phyloP scores from a whole-genome alignment of 2,329 filamentous ascomycete species.

The Fusarium armeniacum region DNA sequence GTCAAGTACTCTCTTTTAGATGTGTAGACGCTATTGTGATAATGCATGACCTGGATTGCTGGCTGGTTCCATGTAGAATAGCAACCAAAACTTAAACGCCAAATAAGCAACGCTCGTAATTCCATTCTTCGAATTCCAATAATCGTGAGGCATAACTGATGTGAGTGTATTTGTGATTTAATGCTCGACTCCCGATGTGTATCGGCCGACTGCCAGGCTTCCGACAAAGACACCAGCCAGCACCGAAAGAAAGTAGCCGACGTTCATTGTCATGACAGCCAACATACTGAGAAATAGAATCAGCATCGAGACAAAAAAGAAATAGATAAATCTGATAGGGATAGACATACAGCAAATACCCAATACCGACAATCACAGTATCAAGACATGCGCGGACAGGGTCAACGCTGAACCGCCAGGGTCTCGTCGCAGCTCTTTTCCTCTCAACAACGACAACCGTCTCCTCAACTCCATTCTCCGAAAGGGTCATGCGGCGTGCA shows the following conservation, averaged over 20 bases:
- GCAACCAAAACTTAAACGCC: slow-evolving; percentile 7
- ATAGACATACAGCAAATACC: slow-evolving; percentile 84
- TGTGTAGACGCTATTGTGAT: neutral
- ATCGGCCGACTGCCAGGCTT: slow-evolving; percentile 84
- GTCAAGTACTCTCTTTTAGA: neutral
- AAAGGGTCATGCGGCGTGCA: slow-evolving; percentile 73
- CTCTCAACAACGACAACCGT: slow-evolving; percentile 79
- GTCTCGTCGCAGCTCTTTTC: slow-evolving; percentile 66
- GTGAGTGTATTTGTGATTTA: slow-evolving; percentile 53
- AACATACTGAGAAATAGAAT: slow-evolving; percentile 77
- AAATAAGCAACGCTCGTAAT: neutral
- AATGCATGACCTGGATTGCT: neutral
- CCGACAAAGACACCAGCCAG: slow-evolving; percentile 87
- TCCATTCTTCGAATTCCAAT: neutral
- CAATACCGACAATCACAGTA: slow-evolving; percentile 79
- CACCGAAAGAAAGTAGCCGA: slow-evolving; percentile 87
- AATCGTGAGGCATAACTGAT: neutral
- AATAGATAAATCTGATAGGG: neutral
- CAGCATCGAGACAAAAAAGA: slow-evolving; percentile 7
- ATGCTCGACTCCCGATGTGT: slow-evolving; percentile 66
- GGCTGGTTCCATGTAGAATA: neutral
- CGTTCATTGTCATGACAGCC: slow-evolving; percentile 90
- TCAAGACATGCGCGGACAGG: slow-evolving; percentile 79
- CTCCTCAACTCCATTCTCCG: slow-evolving; percentile 85
- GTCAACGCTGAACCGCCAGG: slow-evolving; percentile 87